phyloP scores from a whole-genome alignment of 306 rosid species.

The Vachellia collinsii region DNA sequence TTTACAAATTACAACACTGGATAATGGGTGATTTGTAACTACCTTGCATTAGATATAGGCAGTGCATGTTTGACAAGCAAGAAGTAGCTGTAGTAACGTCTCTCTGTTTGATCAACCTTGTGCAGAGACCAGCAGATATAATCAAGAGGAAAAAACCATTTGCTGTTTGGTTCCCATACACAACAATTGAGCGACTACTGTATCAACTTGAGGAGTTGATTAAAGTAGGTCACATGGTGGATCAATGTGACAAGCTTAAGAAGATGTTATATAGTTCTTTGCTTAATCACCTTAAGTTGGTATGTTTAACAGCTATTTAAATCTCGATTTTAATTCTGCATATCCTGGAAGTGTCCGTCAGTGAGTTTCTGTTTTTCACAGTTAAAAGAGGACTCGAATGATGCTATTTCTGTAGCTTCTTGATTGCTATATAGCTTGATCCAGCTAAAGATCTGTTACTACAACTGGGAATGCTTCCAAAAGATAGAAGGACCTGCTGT shows the following conservation, averaged over 20 bases:
- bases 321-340: slow-evolving; percentile 5
- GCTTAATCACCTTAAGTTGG: slow-evolving; percentile 69
- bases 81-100: slow-evolving; percentile 7
- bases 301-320: slow-evolving; percentile 34
- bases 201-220: slow-evolving; percentile 75
- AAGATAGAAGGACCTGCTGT: background rate
- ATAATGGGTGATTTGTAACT: background rate
- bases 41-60: background rate
- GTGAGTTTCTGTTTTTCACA: slow-evolving; percentile 44
- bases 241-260: slow-evolving; percentile 77
- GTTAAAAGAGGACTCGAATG: slow-evolving; percentile 65
- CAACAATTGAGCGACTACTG: slow-evolving; percentile 72
- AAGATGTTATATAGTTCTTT: slow-evolving; percentile 65
- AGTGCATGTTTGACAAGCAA: slow-evolving; percentile 7
- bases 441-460: background rate
- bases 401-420: slow-evolving; percentile 50
- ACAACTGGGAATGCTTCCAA: background rate
- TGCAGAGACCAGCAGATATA: slow-evolving; percentile 79
- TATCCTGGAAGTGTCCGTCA: background rate
- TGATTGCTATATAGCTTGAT: slow-evolving; percentile 33
- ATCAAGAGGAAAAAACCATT: slow-evolving; percentile 74
- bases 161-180: slow-evolving; percentile 90
- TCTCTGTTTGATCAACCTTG: slow-evolving; percentile 25
- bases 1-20: background rate
- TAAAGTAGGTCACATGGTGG: slow-evolving; percentile 77